phyloP scores from a whole-genome alignment of 345 rosid species.

The Orychophragmus violaceus region DNA sequence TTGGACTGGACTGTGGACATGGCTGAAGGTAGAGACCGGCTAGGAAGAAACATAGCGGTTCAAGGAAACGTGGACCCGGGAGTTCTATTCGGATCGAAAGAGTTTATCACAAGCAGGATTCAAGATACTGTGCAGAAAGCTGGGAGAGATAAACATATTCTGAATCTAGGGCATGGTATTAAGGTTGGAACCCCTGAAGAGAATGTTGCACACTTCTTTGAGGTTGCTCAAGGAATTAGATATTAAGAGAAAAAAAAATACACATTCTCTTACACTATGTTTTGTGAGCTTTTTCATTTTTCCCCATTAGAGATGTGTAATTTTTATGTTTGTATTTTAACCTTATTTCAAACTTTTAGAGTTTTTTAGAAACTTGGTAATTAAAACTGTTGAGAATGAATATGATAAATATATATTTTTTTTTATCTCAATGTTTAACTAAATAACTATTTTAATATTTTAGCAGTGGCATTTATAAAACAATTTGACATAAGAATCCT shows the following conservation, averaged over 20 bases:
- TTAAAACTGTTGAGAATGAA: too few relatives aligned
- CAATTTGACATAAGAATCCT: too few relatives aligned
- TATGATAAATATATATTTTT: too few relatives aligned
- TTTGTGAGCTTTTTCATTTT: slow-evolving; percentile 7
- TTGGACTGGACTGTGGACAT: slow-evolving; percentile 98
- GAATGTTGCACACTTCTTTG: slow-evolving; percentile 90
- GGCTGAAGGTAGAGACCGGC: slow-evolving; percentile 88
- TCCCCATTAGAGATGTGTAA: slow-evolving; percentile 9
- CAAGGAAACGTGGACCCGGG: slow-evolving; percentile 97
- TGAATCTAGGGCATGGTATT: slow-evolving; percentile 95
- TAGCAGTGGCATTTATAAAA: too few relatives aligned
- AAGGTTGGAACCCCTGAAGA: slow-evolving; percentile 93
- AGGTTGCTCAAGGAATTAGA: slow-evolving; percentile 74
- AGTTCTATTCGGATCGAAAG: slow-evolving; percentile 83
- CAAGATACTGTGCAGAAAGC: slow-evolving; percentile 85
- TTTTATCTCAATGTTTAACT: too few relatives aligned
- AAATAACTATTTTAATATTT: too few relatives aligned
- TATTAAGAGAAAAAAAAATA: slow-evolving; percentile 30
- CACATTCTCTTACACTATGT: background rate
- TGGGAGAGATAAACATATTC: slow-evolving; percentile 75
- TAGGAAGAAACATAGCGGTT: slow-evolving; percentile 72
- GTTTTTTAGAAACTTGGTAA: too few relatives aligned
- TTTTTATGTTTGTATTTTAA: background rate
- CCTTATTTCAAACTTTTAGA: too few relatives aligned
- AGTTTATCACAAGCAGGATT: slow-evolving; percentile 79